A percentile compares a stretch with the other conserved stretches of the same genome.
Evolutionary conservation across 805 yeast species (phyloP).

Genomic region (Candida montana): DNA sequence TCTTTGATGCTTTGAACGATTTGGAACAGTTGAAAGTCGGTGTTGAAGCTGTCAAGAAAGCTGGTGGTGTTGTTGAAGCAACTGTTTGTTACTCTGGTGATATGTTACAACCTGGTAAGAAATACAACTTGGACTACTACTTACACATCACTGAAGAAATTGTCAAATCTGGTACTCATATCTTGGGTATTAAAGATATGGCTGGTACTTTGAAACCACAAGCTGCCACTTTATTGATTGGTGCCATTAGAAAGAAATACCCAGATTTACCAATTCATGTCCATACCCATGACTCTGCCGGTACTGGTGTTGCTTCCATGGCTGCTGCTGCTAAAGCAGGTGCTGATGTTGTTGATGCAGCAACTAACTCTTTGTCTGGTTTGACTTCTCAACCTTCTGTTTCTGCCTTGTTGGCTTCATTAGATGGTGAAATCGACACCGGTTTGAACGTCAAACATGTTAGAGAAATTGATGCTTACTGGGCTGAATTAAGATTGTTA

Average conservation of each 20-base stretch:
- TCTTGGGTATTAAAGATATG: constrained; percentile 98
- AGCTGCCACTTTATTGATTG: constrained; percentile 80
- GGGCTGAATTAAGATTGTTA: constrained; percentile 98
- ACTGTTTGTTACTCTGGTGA: constrained; percentile 99
- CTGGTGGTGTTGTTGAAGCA: constrained; percentile 98
- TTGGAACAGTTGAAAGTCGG: constrained; percentile 96
- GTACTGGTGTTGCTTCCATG: constrained; percentile 98
- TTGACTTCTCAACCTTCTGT: constrained; percentile 97
- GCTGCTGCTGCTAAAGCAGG: constrained; percentile 92
- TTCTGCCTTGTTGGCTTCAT: constrained; percentile 85
- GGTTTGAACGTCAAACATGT: constrained; percentile 63
- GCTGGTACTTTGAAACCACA: constrained; percentile 97
- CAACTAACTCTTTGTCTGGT: constrained; percentile 96
- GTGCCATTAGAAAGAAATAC: constrained; percentile 75
- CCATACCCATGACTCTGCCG: constrained; percentile 99
- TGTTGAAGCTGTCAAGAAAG: constrained; percentile 94
- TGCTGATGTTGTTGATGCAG: constrained; percentile 97
- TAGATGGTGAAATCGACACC: constrained; percentile 80
- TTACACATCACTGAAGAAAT: constrained; percentile 73
- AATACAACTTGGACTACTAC: constrained; percentile 91
- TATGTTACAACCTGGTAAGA: constrained; percentile 93
- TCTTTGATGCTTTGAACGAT: constrained; percentile 95
- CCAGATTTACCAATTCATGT: constrained; percentile 97
- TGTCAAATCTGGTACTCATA: constrained; percentile 92
- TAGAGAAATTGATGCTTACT: constrained; percentile 85